Base-by-base conservation (phyloP, 257 asterid genomes). In the Scutellaria baicalensis region DNA sequence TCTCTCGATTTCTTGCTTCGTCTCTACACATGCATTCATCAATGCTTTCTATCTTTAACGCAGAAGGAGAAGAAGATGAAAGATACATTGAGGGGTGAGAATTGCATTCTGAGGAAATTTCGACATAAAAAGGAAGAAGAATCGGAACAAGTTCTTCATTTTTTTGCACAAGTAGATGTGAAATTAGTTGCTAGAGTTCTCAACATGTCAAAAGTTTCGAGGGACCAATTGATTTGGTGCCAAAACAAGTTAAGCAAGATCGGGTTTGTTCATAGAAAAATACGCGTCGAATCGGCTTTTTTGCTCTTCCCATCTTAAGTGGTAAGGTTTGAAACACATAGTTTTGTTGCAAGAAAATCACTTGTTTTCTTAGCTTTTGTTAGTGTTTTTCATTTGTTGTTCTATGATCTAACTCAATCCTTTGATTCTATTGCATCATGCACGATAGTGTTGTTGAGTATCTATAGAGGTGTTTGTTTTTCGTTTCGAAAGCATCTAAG, bases 21-120 rank as follows among this genome's bases (percentile, higher is more conserved):
- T 27, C 27, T 11, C 4, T 40, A 33, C 27, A 4, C 4, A 3
- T 54, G n/a, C n/a, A n/a, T n/a, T n/a, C n/a, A n/a, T n/a, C n/a
- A n/a, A 27, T 27, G 5, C 3, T 27, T 27, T 14, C 11, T 18
- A 35, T 16, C 11, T 21, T 33, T 12, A 54, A 47, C 78, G 87
- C 93, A 93, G 98, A 88, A 86, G 79, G 96, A 88, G 75, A 93
- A 78, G 82, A 91, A 83, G 83, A 76, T 93, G 52, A 88, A 79
- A 81, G 91, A 87, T 27, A 7, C 77, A 1, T 39, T 87, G 78
- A 87, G 90, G 75, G 80, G 97, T 52, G 92, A 81, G 61, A 89
- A 81, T 42, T 85, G 96, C 84, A 83, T 91, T 7, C 10, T 93
- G 74, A 83, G 84, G 84, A 87, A 73, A 80, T 79, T 89, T 16